Evolutionary conservation across 805 yeast genomes (phyloP), one percentile per base, ranked within the genome.

Genomic region (Blastobotrys robertii): DNA sequence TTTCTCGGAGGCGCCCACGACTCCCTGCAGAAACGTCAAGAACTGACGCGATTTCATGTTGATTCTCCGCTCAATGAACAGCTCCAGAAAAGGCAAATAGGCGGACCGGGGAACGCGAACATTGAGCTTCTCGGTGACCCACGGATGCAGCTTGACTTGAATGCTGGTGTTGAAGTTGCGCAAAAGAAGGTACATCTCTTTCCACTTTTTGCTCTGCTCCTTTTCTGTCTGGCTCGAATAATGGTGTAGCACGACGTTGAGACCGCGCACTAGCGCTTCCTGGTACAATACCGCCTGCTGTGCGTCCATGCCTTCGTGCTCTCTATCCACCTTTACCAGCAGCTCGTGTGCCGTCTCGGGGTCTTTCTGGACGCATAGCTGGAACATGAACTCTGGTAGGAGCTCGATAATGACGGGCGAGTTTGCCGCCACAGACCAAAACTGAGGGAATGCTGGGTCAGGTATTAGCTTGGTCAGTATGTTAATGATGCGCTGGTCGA

Each of bases 261-360:
- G 32, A 6, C 50, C 52, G 30, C 32, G 39, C 13, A 37, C 46
- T 13, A 50, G 28, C 11, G 48, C 53, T 8, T 32, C 31, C 29
- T 25, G 7, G 30, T 47, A 41, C 32, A 44, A 30, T 22, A 7
- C 11, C 16, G 33, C 14, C 14, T 11, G 8, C 30, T 8, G 11
- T 7, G n/a, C 11, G 14, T 9, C 11, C 10, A 8, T 4, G 16
- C 14, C 14, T 34, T 28, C 8, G 30, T 19, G 5, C n/a, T 12
- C 10, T 42, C 32, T 39, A 14, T 34, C 43, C 7, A 46, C n/a
- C 14, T 40, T 38, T 19, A 29, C 38, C 41, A 49, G 29, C 5
- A 49, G 30, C 7, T 25, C n/a, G 11, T 42, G 44, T 11, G 48
- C 48, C 19, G 28, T 37, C 12, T 33, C 37, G 1, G 14, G 31